phyloP scores from a whole-genome alignment of 495 filamentous ascomycete species.

The Cercophora sp. region DNA sequence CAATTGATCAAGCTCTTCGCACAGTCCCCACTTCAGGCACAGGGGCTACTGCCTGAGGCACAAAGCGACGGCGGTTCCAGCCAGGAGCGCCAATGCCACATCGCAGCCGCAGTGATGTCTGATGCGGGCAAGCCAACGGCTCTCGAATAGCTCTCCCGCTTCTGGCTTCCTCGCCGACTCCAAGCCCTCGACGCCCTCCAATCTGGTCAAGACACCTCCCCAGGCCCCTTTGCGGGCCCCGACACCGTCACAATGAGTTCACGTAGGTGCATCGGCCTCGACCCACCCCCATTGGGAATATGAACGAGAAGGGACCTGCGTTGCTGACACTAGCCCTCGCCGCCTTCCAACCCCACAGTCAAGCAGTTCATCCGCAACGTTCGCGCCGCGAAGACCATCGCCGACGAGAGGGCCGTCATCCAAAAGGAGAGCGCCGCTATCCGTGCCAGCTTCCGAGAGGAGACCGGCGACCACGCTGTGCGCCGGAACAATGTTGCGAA shows the following conservation, averaged over 20 bases:
- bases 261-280: conserved; percentile 27
- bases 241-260: conserved; percentile 42
- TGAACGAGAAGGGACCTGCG: no score
- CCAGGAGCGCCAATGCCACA: no score
- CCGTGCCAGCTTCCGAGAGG: conserved; percentile 92
- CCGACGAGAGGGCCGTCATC: conserved; percentile 94
- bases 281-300: no score
- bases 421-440: conserved; percentile 99
- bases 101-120: no score
- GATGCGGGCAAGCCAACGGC: neutral
- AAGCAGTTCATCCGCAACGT: conserved; percentile 99
- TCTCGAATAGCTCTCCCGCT: neutral
- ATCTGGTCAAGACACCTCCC: conserved; percentile 34
- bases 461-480: conserved; percentile 84
- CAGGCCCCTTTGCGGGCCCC: conserved; percentile 41
- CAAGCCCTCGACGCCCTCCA: conserved; percentile 30
- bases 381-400: conserved; percentile 95
- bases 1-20: no score
- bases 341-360: conserved; percentile 55
- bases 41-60: no score
- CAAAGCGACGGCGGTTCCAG: no score
- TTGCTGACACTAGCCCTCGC: conserved; percentile 13
- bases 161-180: neutral
- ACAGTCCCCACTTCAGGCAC: no score
- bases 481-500: conserved; percentile 99